These are phyloP conservation scores for Strobilomyces dryophilus DNA, from an alignment of 768 basidiomycete genomes.

Conservation along the genomic window DNA sequence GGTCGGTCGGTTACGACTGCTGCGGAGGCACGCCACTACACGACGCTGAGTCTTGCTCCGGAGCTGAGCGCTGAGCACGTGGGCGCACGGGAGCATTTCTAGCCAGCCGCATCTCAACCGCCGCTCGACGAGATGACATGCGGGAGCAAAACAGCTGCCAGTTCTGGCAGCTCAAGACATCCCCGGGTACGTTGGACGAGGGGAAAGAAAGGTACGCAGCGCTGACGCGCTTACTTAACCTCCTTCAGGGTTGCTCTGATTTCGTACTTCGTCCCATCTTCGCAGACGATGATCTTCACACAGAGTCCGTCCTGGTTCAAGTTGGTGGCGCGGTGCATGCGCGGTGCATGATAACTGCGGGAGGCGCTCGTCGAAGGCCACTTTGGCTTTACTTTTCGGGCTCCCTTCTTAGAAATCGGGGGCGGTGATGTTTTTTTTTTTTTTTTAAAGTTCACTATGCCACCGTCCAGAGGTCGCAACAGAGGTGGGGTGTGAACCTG, in stretches of 20 bases:
- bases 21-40: too few relatives aligned
- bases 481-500: constrained; percentile 32
- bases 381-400: not conserved
- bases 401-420: not conserved
- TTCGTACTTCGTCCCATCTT: constrained; percentile 7
- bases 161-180: not conserved
- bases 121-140: too few relatives aligned
- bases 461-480: constrained; percentile 14
- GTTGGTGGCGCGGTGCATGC: not conserved
- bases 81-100: not conserved
- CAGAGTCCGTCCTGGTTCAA: not conserved
- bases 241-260: constrained; percentile 32
- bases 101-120: too few relatives aligned
- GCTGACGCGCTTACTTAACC: constrained; percentile 27
- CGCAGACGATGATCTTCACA: constrained; percentile 14
- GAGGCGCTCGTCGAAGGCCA: constrained; percentile 2
- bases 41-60: too few relatives aligned
- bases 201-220: constrained; percentile 8
- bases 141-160: too few relatives aligned
- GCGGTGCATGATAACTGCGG: constrained; percentile 5
- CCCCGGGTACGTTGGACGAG: too few relatives aligned
- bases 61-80: too few relatives aligned
- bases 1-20: too few relatives aligned
- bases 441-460: constrained; percentile 25
- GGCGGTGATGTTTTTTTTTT: not conserved